Conservation (phyloP, 164 flowering plant genomes). For the Tinospora cordifolia region DNA sequence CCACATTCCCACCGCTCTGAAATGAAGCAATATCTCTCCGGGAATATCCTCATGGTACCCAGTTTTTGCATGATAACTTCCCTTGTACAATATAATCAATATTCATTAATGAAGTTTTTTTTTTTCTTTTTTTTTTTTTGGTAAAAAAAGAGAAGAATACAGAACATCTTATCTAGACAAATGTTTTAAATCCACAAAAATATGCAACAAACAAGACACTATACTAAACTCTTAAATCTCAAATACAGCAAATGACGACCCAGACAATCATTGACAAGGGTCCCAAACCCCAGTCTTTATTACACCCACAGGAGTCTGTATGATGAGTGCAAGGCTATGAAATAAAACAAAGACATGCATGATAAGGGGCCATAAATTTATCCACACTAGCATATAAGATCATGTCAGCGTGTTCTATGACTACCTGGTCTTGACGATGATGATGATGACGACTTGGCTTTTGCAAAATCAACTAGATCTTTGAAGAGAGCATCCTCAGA, state of each 20-base stretch:
- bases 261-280: slow-evolving; percentile 13
- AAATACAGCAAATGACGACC: slow-evolving; percentile 6
- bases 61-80: too few relatives aligned
- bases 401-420: slow-evolving; percentile 36
- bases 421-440: slow-evolving; percentile 34
- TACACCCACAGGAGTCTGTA: neutral
- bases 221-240: slow-evolving; percentile 3
- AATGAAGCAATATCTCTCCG: too few relatives aligned
- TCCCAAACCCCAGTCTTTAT: slow-evolving; percentile 17
- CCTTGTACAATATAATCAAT: neutral
- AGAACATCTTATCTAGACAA: neutral
- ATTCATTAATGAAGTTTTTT: neutral
- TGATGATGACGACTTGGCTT: slow-evolving; percentile 55
- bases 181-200: neutral
- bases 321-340: neutral
- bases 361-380: neutral
- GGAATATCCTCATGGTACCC: too few relatives aligned
- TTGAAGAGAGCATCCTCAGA: slow-evolving; percentile 76
- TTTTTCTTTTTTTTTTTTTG: too few relatives aligned
- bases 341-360: neutral
- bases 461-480: slow-evolving; percentile 82
- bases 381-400: slow-evolving; percentile 4
- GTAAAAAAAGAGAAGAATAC: too few relatives aligned
- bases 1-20: too few relatives aligned
- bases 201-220: neutral